A percentile compares a stretch with the other conserved stretches of the same genome.
phyloP scores from a whole-genome alignment of 139 green algal species.

The Chlamydomonas sp. region DNA sequence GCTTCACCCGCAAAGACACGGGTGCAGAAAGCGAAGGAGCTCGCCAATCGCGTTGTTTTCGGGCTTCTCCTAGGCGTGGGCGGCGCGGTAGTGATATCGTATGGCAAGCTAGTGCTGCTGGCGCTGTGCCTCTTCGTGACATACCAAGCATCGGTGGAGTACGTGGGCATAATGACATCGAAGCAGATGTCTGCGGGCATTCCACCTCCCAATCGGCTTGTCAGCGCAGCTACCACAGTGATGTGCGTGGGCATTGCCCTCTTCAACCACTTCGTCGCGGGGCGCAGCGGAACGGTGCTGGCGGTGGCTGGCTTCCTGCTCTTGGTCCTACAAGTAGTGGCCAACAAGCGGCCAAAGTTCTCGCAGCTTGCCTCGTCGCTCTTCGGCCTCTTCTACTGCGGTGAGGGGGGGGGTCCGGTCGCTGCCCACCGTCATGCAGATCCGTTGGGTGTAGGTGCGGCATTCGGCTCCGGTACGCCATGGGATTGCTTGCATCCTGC shows the following conservation, averaged over 20 bases:
- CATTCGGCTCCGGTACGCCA: too few relatives aligned
- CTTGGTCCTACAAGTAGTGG: slow-evolving; percentile 80
- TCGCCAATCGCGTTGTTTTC: slow-evolving; percentile 72
- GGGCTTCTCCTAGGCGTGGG: slow-evolving; percentile 67
- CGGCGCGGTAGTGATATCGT: slow-evolving; percentile 67
- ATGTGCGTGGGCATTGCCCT: slow-evolving; percentile 78
- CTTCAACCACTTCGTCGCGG: slow-evolving; percentile 55
- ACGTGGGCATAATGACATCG: slow-evolving; percentile 74
- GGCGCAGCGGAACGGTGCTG: slow-evolving; percentile 59
- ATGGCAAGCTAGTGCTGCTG: slow-evolving; percentile 67
- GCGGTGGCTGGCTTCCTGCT: slow-evolving; percentile 84
- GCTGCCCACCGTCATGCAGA: too few relatives aligned
- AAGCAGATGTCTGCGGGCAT: slow-evolving; percentile 70
- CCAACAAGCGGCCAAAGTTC: slow-evolving; percentile 78
- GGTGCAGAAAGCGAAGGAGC: slow-evolving; percentile 26
- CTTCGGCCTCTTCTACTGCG: slow-evolving; percentile 95
- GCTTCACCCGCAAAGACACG: slow-evolving; percentile 1
- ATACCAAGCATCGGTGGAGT: slow-evolving; percentile 81
- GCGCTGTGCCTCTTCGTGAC: slow-evolving; percentile 66
- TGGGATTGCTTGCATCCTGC: too few relatives aligned
- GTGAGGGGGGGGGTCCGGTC: slow-evolving; percentile 42
- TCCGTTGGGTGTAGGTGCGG: too few relatives aligned
- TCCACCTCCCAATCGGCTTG: slow-evolving; percentile 69
- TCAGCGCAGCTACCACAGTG: slow-evolving; percentile 69
- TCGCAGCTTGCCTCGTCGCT: slow-evolving; percentile 84